Evolutionary conservation across 768 basidiomycete genomes (phyloP).

Genomic region (Serendipita sp.): DNA sequence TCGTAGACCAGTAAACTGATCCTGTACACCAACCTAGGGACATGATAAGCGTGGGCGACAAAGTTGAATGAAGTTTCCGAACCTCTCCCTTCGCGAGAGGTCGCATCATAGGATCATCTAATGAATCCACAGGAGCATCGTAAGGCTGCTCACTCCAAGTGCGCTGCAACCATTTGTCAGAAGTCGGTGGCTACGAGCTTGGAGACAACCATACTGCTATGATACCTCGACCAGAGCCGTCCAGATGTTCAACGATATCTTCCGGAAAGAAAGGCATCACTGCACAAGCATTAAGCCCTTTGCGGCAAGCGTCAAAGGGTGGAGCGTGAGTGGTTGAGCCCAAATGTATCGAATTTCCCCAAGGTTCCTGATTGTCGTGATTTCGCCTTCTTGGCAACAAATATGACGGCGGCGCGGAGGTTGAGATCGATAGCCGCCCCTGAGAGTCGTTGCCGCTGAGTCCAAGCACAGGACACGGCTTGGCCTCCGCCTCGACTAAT

Average conservation of each 20-base stretch:
- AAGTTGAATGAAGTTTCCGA: background rate
- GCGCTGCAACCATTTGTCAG: background rate
- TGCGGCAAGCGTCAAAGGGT: background rate
- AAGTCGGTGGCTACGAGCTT: background rate
- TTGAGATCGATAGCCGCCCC: too few relatives aligned
- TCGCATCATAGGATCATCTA: slow-evolving; percentile 57
- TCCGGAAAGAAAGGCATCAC: slow-evolving; percentile 7
- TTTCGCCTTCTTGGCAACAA: too few relatives aligned
- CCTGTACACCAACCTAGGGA: slow-evolving; percentile 48
- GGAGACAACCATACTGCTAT: background rate
- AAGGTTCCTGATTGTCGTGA: too few relatives aligned
- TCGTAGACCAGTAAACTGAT: slow-evolving; percentile 36
- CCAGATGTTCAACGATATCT: slow-evolving; percentile 6
- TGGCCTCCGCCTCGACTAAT: too few relatives aligned
- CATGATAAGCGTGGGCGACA: background rate
- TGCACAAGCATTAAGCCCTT: background rate
- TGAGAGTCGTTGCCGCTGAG: too few relatives aligned
- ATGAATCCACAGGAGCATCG: slow-evolving; percentile 20
- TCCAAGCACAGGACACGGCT: too few relatives aligned
- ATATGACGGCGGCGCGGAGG: too few relatives aligned
- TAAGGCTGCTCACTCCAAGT: background rate
- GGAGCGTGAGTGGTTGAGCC: too few relatives aligned
- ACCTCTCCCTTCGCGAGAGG: slow-evolving; percentile 26
- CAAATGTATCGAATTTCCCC: too few relatives aligned
- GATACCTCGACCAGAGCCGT: slow-evolving; percentile 8